phyloP scores from a whole-genome alignment of 345 rosid species.

The Euphorbia tirucalli region DNA sequence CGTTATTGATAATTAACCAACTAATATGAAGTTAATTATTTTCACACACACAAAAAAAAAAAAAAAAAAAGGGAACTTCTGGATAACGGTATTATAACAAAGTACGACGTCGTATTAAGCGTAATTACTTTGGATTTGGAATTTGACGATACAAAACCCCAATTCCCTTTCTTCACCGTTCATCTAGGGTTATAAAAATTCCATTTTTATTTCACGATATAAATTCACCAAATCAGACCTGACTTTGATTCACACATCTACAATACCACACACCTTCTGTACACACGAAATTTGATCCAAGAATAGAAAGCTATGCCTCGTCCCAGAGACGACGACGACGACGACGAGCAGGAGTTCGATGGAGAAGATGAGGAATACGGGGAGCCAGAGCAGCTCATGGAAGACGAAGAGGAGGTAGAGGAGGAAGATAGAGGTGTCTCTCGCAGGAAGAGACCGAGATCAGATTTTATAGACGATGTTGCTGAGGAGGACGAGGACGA shows the following conservation, averaged over 20 bases:
- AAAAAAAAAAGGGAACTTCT: too few relatives aligned
- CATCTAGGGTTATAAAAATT: neutral
- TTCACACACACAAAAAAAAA: too few relatives aligned
- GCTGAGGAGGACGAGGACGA: slow-evolving; percentile 87
- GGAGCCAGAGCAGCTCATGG: slow-evolving; percentile 37
- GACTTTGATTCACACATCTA: neutral
- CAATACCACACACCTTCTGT: neutral
- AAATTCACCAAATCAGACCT: neutral
- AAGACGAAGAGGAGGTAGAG: slow-evolving; percentile 52
- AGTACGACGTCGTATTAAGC: too few relatives aligned
- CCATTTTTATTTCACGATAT: neutral
- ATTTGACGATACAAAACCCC: too few relatives aligned
- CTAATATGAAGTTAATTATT: too few relatives aligned
- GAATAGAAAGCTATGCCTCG: slow-evolving; percentile 39
- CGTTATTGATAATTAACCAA: too few relatives aligned
- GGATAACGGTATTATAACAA: too few relatives aligned
- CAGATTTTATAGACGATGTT: slow-evolving; percentile 72
- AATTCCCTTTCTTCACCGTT: neutral
- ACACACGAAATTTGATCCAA: neutral
- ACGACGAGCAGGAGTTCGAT: slow-evolving; percentile 38
- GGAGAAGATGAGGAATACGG: slow-evolving; percentile 46
- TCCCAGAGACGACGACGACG: slow-evolving; percentile 48
- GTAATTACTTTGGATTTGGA: too few relatives aligned
- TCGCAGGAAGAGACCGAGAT: slow-evolving; percentile 66
- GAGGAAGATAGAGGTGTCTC: slow-evolving; percentile 31